phyloP scores from a whole-genome alignment of 1,284 basidiomycete genomes.

The Phellopilus nigrolimitatus region DNA sequence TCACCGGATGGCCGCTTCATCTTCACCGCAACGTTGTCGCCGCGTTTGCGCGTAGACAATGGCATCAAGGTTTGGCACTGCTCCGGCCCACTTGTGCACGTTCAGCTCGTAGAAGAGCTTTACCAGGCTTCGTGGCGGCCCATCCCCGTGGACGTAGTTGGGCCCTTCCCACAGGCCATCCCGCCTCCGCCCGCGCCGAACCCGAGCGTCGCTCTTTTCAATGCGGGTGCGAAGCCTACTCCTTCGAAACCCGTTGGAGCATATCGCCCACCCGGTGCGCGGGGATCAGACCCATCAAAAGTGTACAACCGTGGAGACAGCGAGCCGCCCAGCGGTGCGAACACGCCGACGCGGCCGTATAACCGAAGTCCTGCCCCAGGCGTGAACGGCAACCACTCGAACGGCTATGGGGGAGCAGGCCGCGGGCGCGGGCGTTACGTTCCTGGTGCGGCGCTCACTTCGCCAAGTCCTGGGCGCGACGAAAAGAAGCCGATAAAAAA shows the following conservation, averaged over 20 bases:
- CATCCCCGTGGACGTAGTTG: conserved; percentile 54
- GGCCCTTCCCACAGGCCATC: conserved; percentile 69
- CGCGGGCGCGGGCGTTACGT: conserved; percentile 43
- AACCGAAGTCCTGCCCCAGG: conserved; percentile 53
- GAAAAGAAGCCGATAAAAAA: conserved; percentile 51
- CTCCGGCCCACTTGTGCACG: conserved; percentile 78
- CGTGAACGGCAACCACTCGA: conserved; percentile 28
- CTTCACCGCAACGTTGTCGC: conserved; percentile 90
- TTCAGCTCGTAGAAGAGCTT: conserved; percentile 77
- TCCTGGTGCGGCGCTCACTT: conserved; percentile 59
- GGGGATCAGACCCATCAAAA: conserved; percentile 79
- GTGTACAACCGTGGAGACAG: conserved; percentile 76
- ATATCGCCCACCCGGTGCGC: conserved; percentile 89
- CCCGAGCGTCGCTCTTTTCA: conserved; percentile 45
- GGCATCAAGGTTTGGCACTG: conserved; percentile 97
- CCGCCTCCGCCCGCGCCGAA: conserved; percentile 75
- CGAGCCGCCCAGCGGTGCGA: conserved; percentile 44
- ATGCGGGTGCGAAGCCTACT: conserved; percentile 37
- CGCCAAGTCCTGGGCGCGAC: conserved; percentile 38
- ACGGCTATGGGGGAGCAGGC: conserved; percentile 27
- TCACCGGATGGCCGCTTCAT: conserved; percentile 91
- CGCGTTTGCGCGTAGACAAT: conserved; percentile 93
- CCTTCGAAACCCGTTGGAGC: conserved; percentile 69
- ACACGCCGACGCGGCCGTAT: conserved; percentile 57
- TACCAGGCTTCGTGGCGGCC: conserved; percentile 89